These are phyloP conservation scores for Eucalyptus pauciflora DNA, from an alignment of 345 rosid species.

Conservation along the genomic window DNA sequence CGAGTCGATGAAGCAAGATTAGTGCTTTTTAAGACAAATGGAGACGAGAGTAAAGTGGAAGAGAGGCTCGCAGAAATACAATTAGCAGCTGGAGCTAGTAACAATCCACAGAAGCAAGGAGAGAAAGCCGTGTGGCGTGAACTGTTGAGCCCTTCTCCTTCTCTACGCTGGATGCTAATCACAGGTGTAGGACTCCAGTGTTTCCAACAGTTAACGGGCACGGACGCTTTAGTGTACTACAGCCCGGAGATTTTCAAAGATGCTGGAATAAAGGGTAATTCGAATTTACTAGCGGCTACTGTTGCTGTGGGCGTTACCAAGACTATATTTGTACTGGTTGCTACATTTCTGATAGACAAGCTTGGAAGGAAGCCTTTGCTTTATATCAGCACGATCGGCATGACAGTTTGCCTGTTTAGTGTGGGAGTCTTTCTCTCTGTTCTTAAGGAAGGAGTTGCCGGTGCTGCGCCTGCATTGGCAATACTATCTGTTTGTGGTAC, in stretches of 20 bases:
- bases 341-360: slow-evolving; percentile 53
- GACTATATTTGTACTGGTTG: slow-evolving; percentile 52
- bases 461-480: slow-evolving; percentile 13
- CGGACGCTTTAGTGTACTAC: slow-evolving; percentile 70
- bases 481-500: slow-evolving; percentile 37
- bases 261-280: slow-evolving; percentile 48
- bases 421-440: slow-evolving; percentile 27
- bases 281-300: slow-evolving; percentile 60
- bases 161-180: slow-evolving; percentile 51
- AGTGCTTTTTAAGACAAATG: slow-evolving; percentile 60
- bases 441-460: slow-evolving; percentile 12
- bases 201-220: slow-evolving; percentile 76
- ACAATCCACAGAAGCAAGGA: slow-evolving; percentile 18
- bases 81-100: slow-evolving; percentile 41
- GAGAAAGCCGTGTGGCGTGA: slow-evolving; percentile 70
- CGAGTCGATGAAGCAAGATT: slow-evolving; percentile 60
- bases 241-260: slow-evolving; percentile 58
- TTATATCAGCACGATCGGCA: slow-evolving; percentile 50
- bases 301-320: slow-evolving; percentile 66
- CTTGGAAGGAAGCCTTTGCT: slow-evolving; percentile 69
- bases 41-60: slow-evolving; percentile 58
- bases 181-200: slow-evolving; percentile 86
- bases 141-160: slow-evolving; percentile 56
- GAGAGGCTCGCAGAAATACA: slow-evolving; percentile 70
- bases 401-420: slow-evolving; percentile 42